A percentile compares a stretch with the other conserved stretches of the same genome.
Conservation (phyloP, 768 basidiomycete genomes). For the Pholiota conissans region DNA sequence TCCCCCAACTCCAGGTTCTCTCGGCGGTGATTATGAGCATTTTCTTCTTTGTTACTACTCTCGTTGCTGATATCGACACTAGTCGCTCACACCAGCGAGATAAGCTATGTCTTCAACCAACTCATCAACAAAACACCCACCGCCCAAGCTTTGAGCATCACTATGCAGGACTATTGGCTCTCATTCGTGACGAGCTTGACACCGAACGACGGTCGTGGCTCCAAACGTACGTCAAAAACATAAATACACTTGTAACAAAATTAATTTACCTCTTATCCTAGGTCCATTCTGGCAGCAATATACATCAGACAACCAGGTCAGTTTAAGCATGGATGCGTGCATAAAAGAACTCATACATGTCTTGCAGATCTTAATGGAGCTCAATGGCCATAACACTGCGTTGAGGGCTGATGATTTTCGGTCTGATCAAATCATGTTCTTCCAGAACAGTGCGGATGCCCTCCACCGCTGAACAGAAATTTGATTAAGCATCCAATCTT, state of each 20-base stretch:
- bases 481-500: background rate
- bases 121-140: constrained; percentile 17
- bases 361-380: constrained; percentile 8
- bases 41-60: background rate
- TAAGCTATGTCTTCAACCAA: constrained; percentile 30
- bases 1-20: constrained; percentile 14
- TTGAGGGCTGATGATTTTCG: constrained; percentile 5
- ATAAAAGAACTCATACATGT: background rate
- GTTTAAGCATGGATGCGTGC: background rate
- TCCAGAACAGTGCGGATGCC: constrained; percentile 11
- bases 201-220: constrained; percentile 34
- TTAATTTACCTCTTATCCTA: background rate
- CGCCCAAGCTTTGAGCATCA: constrained; percentile 18
- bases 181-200: constrained; percentile 34
- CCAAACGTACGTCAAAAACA: background rate
- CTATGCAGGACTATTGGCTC: constrained; percentile 39
- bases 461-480: background rate
- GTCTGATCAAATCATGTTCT: constrained; percentile 6
- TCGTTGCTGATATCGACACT: background rate
- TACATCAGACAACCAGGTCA: constrained; percentile 5
- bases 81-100: constrained; percentile 22
- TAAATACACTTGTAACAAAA: too few species aligned
- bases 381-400: constrained; percentile 8
- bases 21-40: constrained; percentile 22
- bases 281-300: constrained; percentile 13